A percentile compares a stretch with the other conserved stretches of the same genome.
Conservation (phyloP, 2,329 filamentous ascomycete genomes). For the Colletotrichum falcatum region DNA sequence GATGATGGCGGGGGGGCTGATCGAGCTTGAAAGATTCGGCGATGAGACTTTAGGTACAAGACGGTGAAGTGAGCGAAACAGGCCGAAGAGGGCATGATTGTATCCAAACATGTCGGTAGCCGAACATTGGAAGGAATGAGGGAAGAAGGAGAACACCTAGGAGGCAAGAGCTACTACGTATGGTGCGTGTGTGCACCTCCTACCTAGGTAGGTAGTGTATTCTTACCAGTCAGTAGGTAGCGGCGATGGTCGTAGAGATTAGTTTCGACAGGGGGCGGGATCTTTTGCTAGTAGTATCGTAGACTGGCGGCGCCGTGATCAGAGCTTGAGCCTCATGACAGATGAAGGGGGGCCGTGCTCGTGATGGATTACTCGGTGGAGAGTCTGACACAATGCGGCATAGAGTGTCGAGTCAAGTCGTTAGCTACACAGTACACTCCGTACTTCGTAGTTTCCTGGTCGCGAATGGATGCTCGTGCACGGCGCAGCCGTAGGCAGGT, state of each 20-base stretch:
- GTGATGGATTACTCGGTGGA: too few species aligned
- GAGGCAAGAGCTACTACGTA: too few species aligned
- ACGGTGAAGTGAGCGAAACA: slow-evolving; percentile 12
- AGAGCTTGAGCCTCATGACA: background rate
- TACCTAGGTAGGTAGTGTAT: too few species aligned
- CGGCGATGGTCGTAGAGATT: background rate
- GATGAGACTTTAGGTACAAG: slow-evolving; percentile 24
- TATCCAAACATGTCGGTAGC: background rate
- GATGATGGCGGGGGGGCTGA: slow-evolving; percentile 18
- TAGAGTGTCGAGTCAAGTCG: background rate
- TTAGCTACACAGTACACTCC: too few species aligned
- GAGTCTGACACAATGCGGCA: background rate
- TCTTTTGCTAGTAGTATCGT: too few species aligned
- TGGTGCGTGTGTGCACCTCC: too few species aligned
- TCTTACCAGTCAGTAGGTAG: background rate
- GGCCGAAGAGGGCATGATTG: slow-evolving; percentile 4
- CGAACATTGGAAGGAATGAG: background rate
- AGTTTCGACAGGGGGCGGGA: background rate
- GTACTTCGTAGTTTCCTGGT: too few species aligned
- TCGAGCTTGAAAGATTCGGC: slow-evolving; percentile 11
- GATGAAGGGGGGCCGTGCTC: background rate
- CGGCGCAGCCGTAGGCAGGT: background rate
- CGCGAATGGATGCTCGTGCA: background rate
- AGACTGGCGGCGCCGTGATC: background rate
- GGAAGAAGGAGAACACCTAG: too few species aligned